Base-by-base conservation (phyloP, 768 basidiomycete genomes). In the Naematelia aurantialba region DNA sequence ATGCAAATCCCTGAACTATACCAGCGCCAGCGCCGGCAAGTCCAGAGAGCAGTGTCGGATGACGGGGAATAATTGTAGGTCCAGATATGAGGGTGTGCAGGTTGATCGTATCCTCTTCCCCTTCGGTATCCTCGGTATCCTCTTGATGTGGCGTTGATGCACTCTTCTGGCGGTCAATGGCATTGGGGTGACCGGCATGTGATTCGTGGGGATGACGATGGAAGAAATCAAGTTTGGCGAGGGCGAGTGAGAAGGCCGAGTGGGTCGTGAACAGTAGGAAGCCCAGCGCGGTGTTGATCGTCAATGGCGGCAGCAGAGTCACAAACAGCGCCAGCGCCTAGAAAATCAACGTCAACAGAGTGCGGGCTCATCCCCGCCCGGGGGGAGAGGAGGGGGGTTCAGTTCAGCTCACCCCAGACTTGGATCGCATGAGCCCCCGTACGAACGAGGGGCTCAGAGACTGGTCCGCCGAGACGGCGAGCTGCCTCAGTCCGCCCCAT, bases 261-360 rank as follows among this genome's bases (percentile, higher is more conserved):
- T 76, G 75, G 39, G 68, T 67, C 2, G 71, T 73, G 68, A 73
- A 76, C 13, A 76, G 67, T 24, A 76, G 59, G 45, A 74, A 73
- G 2, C 74, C 74, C 21, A 76, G 63, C 1, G 67, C 60, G 0
- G 74, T 66, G 53, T 76, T 76, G 56, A 76, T 61, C 22, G 69
- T n/a, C 17, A 76, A 56, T 5, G 74, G 74, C 5, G 74, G 74
- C 24, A 74, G 29, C 30, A 76, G 57, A 3, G 70, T 70, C 4
- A 69, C 56, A 0, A 63, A 57, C n/a, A 74, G 47, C 8, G 70
- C 67, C 42, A 69, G 24, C 2, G 59, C 31, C 67, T 71, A 39
- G 3, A 24, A 13, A n/a, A 8, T 19, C 31, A 24, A 51, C 42
- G 13, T 56, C 21, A 57, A 12, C 4, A 56, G 30, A 55, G 17